A percentile compares a stretch with the other conserved stretches of the same genome.
These are phyloP conservation scores for Scheffersomyces coipomensis DNA, from an alignment of 805 yeast genomes.

Conservation along the genomic window DNA sequence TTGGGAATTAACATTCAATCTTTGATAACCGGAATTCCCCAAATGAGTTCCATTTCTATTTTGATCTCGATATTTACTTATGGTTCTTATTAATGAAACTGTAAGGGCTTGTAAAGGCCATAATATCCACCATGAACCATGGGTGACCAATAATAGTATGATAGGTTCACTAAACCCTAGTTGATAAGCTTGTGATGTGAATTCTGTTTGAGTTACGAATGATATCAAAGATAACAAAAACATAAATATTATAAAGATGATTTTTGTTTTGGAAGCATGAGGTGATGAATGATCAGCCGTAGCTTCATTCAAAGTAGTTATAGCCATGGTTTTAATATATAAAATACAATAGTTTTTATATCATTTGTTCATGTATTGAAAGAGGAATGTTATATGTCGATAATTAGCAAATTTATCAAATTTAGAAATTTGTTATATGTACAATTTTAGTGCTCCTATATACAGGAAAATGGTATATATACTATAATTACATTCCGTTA, in stretches of 20 bases:
- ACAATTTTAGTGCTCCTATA: too few species aligned
- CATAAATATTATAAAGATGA: slow-evolving; percentile 29
- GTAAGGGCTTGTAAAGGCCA: slow-evolving; percentile 66
- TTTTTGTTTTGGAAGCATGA: slow-evolving; percentile 33
- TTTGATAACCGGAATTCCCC: slow-evolving; percentile 9
- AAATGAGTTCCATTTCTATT: slow-evolving; percentile 8
- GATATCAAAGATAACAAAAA: slow-evolving; percentile 42
- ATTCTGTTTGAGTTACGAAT: slow-evolving; percentile 79
- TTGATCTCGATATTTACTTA: slow-evolving; percentile 18
- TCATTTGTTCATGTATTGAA: too few species aligned
- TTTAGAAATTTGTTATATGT: too few species aligned
- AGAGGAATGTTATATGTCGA: too few species aligned
- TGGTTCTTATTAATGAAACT: slow-evolving; percentile 48
- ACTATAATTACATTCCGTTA: background rate
- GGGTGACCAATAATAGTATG: slow-evolving; percentile 64
- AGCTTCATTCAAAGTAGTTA: slow-evolving; percentile 25
- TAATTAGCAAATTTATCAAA: too few species aligned
- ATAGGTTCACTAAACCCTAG: slow-evolving; percentile 67
- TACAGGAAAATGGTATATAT: too few species aligned
- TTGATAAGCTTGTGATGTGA: slow-evolving; percentile 66
- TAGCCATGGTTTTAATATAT: slow-evolving; percentile 35
- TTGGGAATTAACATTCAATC: slow-evolving; percentile 27
- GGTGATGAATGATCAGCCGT: slow-evolving; percentile 14
- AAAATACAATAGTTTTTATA: too few species aligned
- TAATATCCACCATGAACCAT: slow-evolving; percentile 71